Evolutionary conservation across 306 rosid species (phyloP), one percentile per base, ranked within the genome.

Genomic region (Lotus japonicus): DNA sequence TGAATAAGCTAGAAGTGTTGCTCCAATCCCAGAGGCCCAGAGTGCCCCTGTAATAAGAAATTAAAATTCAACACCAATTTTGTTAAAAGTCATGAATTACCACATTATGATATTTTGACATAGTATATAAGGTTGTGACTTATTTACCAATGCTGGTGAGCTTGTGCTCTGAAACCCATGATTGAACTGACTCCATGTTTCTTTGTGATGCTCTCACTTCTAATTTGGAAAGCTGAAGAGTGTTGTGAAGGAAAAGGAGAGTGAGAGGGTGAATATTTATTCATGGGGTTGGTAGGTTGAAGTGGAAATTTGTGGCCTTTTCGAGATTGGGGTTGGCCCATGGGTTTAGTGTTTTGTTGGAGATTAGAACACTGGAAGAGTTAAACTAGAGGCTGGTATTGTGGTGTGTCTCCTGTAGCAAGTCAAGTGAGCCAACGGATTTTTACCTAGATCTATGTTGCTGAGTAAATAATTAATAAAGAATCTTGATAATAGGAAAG

Each of bases 1-100:
- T 64, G 96, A 48, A 70, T 85, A 77, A 14, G 56, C 57, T 11
- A 80, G 77, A 4, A 92, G 82, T 4, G 97, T 79, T 54, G 90
- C 95, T 56, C 89, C 97, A 13, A 92, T 75, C 51, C 90, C 97
- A 17, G 90, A 39, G 2, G 95, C 95, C 97, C 96, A 92, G 0
- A 92, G 53, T 5, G 84, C 85, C 13, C 90, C 96, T 91, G 70
- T 45, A 43, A 53, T 28, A 28, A 28, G 26, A 21, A 1, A 21
- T 1, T 28, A 66, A 66, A 50, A 44, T 44, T 42, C 54, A 68
- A 44, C 7, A 43, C 50, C 19, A 28, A 28, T 21, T 1, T 21
- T 21, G 26, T 21, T 21, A 21, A 21, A 21, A 21, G 26, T 21
- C 26, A 21, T 21, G 1, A 21, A 21, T 3, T 21, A 21, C 26